Percentiles rank a stretch among this genome's conserved stretches.
Evolutionary conservation across 1,284 basidiomycete genomes (phyloP).

Genomic region (Puccinia hordei): DNA sequence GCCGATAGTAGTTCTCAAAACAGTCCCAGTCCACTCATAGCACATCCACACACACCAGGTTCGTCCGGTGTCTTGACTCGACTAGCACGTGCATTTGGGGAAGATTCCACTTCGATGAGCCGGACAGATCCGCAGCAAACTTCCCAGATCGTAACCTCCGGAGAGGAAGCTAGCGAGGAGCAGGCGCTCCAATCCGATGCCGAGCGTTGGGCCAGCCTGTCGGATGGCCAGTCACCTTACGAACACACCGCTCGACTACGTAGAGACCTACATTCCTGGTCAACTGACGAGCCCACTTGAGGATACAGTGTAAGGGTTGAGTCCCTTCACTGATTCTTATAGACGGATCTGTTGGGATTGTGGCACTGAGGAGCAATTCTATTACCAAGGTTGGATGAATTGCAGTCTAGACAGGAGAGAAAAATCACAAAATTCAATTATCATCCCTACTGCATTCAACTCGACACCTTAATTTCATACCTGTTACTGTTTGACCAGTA

Average conservation of each 20-base stretch:
- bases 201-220: conserved; percentile 19
- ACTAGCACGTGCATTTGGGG: conserved; percentile 27
- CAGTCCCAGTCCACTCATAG: background rate
- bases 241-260: conserved; percentile 10
- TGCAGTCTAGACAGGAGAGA: too few species aligned
- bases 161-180: conserved; percentile 24
- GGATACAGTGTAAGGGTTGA: too few species aligned
- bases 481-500: too few species aligned
- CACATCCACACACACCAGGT: background rate
- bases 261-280: conserved; percentile 31
- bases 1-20: too few species aligned
- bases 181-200: conserved; percentile 27
- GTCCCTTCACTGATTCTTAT: too few species aligned
- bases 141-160: background rate
- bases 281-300: background rate
- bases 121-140: background rate
- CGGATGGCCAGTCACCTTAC: conserved; percentile 29
- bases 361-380: too few species aligned
- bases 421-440: background rate
- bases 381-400: too few species aligned
- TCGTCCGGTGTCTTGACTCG: conserved; percentile 24
- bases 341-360: too few species aligned
- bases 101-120: conserved; percentile 1
- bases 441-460: too few species aligned
- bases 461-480: too few species aligned